Evolutionary conservation across 2,329 filamentous ascomycete genomes (phyloP).

Genomic region (Microsporum canis): DNA sequence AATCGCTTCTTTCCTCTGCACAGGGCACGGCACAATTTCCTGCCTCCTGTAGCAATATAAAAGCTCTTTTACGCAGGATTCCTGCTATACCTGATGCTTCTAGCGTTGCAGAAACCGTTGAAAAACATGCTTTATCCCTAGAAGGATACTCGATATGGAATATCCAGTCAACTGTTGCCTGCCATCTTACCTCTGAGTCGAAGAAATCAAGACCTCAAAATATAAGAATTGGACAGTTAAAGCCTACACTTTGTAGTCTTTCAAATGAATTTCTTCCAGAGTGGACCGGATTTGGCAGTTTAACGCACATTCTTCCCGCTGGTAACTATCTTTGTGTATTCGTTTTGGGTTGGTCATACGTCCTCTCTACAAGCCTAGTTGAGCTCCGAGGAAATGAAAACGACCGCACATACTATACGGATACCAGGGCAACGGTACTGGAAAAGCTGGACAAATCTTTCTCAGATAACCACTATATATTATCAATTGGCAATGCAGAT

Average conservation of each 20-base stretch:
- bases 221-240: background rate
- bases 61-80: slow-evolving; percentile 5
- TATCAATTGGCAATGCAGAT: slow-evolving; percentile 7
- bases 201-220: background rate
- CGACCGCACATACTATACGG: background rate
- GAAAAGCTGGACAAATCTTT: background rate
- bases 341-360: slow-evolving; percentile 11
- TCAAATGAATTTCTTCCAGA: background rate
- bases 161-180: background rate
- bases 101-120: slow-evolving; percentile 5
- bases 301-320: background rate
- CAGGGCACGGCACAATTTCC: slow-evolving; percentile 1
- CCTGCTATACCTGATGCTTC: slow-evolving; percentile 10
- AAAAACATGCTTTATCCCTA: background rate
- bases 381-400: slow-evolving; percentile 7
- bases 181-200: background rate
- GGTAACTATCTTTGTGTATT: slow-evolving; percentile 10
- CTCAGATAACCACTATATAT: background rate
- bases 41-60: slow-evolving; percentile 8
- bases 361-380: slow-evolving; percentile 7
- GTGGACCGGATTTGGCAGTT: background rate
- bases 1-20: slow-evolving; percentile 3
- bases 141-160: background rate
- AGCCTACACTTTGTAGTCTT: background rate
- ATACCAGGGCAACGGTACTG: background rate